Conservation (phyloP, 768 basidiomycete genomes). For the Tephrocybe sp. region DNA sequence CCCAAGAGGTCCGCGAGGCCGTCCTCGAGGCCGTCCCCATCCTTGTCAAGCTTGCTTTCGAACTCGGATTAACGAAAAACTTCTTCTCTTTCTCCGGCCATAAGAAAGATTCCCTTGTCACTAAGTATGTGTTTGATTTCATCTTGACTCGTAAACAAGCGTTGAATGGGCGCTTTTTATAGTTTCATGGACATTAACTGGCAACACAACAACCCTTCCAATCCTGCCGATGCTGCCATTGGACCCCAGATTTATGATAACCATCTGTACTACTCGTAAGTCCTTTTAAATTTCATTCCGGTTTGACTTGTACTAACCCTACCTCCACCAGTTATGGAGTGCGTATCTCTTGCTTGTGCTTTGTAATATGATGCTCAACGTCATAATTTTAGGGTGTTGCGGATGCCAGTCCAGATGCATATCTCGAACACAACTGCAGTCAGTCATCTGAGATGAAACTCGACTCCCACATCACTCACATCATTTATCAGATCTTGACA, state of each 20-base stretch:
- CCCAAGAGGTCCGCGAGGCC: conserved; percentile 24
- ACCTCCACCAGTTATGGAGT: conserved; percentile 52
- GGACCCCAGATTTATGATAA: conserved; percentile 79
- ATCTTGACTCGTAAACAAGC: conserved; percentile 6
- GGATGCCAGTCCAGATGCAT: conserved; percentile 58
- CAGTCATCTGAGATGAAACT: conserved; percentile 18
- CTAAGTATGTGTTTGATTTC: conserved; percentile 31
- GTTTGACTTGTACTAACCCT: conserved; percentile 1
- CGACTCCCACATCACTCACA: not conserved
- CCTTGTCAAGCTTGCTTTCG: conserved; percentile 26
- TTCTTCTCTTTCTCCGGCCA: conserved; percentile 15
- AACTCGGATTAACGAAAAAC: conserved; percentile 20
- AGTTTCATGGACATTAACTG: conserved; percentile 84
- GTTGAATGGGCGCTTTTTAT: not conserved
- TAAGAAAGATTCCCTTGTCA: conserved; percentile 23
- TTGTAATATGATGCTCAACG: conserved; percentile 2
- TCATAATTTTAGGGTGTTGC: conserved; percentile 58
- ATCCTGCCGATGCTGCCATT: conserved; percentile 64
- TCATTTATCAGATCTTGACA: conserved; percentile 48
- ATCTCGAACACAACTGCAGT: conserved; percentile 72
- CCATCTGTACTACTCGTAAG: conserved; percentile 75
- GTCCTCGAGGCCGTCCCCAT: conserved; percentile 36
- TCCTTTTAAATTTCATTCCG: conserved; percentile 1
- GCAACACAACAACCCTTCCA: conserved; percentile 68
- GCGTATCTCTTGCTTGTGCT: conserved; percentile 13